These are phyloP conservation scores for Heritiera littoralis DNA, from an alignment of 345 rosid species.

Conservation along the genomic window DNA sequence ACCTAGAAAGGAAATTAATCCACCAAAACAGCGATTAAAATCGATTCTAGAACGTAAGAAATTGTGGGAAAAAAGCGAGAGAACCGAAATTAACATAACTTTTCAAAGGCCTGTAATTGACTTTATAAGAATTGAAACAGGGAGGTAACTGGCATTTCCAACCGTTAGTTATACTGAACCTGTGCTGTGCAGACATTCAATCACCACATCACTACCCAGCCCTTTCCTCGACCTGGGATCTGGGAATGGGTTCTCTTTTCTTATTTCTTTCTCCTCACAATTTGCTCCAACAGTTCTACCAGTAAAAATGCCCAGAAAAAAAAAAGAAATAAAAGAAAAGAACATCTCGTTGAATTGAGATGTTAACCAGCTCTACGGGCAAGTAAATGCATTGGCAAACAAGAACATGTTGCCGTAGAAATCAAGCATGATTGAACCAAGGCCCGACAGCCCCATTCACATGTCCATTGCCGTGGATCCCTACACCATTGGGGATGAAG, in stretches of 20 bases:
- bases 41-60: not conserved
- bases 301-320: slow-evolving; percentile 34
- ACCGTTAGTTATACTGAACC: slow-evolving; percentile 48
- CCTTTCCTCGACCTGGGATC: slow-evolving; percentile 1
- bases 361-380: slow-evolving; percentile 21
- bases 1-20: not conserved
- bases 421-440: slow-evolving; percentile 76
- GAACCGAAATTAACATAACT: not conserved
- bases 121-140: slow-evolving; percentile 8
- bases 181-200: slow-evolving; percentile 2
- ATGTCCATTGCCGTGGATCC: slow-evolving; percentile 79
- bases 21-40: not conserved
- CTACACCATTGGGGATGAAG: slow-evolving; percentile 68
- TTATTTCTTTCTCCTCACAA: slow-evolving; percentile 15
- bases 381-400: slow-evolving; percentile 21
- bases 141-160: slow-evolving; percentile 37
- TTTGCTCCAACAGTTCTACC: slow-evolving; percentile 34
- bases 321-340: slow-evolving; percentile 28
- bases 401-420: not conserved
- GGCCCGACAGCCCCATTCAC: slow-evolving; percentile 73
- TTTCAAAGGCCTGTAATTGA: slow-evolving; percentile 4
- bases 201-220: slow-evolving; percentile 10
- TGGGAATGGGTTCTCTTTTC: slow-evolving; percentile 14
- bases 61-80: too few species aligned
- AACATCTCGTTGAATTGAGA: slow-evolving; percentile 32